Conservation (phyloP, 2,329 filamentous ascomycete genomes). For the Lizonia empirigonia region DNA sequence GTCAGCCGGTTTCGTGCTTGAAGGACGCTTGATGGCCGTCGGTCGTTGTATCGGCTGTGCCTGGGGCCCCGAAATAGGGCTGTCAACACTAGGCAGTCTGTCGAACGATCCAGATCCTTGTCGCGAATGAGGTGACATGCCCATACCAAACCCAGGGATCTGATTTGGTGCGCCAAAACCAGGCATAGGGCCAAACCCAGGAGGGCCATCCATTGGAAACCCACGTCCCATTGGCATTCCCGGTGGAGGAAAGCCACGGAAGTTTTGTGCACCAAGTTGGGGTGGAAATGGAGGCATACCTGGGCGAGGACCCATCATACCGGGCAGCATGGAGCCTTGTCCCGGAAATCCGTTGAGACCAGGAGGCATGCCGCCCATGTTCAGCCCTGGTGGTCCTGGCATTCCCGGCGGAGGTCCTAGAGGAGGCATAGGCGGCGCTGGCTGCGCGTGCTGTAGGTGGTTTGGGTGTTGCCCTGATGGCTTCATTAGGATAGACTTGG, state of each 20-base stretch:
- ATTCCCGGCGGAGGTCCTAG: conserved; percentile 63
- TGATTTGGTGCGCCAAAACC: conserved; percentile 43
- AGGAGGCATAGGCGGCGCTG: conserved; percentile 67
- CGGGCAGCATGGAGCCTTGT: conserved; percentile 60
- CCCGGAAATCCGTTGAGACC: conserved; percentile 56
- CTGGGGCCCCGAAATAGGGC: conserved; percentile 54
- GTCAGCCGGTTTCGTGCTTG: conserved; percentile 67
- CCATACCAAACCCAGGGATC: conserved; percentile 48
- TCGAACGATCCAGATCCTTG: conserved; percentile 72
- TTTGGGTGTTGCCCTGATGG: conserved; percentile 53
- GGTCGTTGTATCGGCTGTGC: conserved; percentile 80
- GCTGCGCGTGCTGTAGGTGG: conserved; percentile 63
- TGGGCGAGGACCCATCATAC: conserved; percentile 61
- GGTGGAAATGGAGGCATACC: conserved; percentile 62
- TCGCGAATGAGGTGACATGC: conserved; percentile 68
- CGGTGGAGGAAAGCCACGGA: conserved; percentile 62
- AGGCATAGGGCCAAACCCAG: conserved; percentile 48
- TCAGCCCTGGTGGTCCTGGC: conserved; percentile 60
- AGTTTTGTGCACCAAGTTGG: conserved; percentile 57
- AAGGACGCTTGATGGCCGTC: conserved; percentile 84
- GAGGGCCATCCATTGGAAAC: conserved; percentile 60
- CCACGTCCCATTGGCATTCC: conserved; percentile 65
- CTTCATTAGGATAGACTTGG: conserved; percentile 68
- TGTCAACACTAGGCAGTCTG: conserved; percentile 62
- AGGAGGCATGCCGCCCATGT: conserved; percentile 53